Conservation (phyloP, 179 eudicot species). For the Beta corolliflora region DNA sequence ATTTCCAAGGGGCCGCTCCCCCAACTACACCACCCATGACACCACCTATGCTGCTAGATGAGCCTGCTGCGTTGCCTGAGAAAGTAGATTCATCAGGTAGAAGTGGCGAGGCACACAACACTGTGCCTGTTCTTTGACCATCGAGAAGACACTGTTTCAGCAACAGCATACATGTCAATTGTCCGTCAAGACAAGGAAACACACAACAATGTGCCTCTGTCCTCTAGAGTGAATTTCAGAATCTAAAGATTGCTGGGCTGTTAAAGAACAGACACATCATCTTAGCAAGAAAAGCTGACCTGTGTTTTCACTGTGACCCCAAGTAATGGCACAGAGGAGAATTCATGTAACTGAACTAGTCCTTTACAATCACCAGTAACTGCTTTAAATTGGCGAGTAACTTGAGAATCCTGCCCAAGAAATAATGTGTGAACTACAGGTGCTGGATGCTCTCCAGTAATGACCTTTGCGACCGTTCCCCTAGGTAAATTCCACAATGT, state of each 20-base stretch:
- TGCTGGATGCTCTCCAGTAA: constrained; percentile 73
- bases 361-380: constrained; percentile 95
- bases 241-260: constrained; percentile 6
- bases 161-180: constrained; percentile 12
- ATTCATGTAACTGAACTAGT: constrained; percentile 61
- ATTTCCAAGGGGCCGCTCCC: constrained; percentile 65
- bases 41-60: constrained; percentile 61
- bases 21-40: constrained; percentile 83
- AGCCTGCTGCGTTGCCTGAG: constrained; percentile 50
- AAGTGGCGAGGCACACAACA: constrained; percentile 81
- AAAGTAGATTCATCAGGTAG: constrained; percentile 57
- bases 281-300: constrained; percentile 40
- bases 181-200: neutral
- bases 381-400: constrained; percentile 63
- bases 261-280: neutral
- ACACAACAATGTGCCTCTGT: neutral
- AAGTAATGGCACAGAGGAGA: constrained; percentile 62
- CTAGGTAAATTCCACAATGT: constrained; percentile 80
- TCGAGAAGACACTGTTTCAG: constrained; percentile 79
- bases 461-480: constrained; percentile 60
- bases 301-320: constrained; percentile 58
- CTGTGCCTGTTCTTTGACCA: constrained; percentile 75
- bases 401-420: constrained; percentile 83
- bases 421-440: constrained; percentile 83
- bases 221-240: neutral